Base-by-base conservation (phyloP, 768 basidiomycete species). In the Pilatotrama ljubarskyi region DNA sequence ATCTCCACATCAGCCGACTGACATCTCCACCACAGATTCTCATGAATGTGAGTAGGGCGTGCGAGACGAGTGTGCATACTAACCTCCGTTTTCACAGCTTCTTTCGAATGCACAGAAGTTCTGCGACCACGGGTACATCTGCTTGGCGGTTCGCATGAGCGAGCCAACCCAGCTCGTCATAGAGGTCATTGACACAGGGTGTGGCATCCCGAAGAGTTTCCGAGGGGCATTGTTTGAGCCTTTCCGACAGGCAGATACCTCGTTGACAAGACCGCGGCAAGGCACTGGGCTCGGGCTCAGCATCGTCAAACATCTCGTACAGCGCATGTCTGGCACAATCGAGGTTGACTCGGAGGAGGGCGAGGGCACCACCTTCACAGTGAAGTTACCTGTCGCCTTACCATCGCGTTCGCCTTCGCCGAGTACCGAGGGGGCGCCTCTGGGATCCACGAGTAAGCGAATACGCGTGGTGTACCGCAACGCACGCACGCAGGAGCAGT, bases 291-390 rank as follows among this genome's bases (percentile, higher is more conserved):
- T 71, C 15, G 68, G 70, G 3, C 61, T 71, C 20, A 71, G 70
- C 60, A 71, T 71, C 49, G 68, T 71, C 50, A 71, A 69, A 58
- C 70, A 71, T 32, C 66, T 71, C 7, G 68, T 71, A 2, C 67
- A 69, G 49, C 68, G 70, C 7, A 71, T 71, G 70, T 63, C 58
- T 7, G 70, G 70, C 2, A 59, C 64, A 8, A 62, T 71, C n/a
- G 68, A 68, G 10, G 70, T 71, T 17, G 65, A 71, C 22, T 66
- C 66, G 8, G 61, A 58, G 14, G 70, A 69, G 43, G 66, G 66
- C 37, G 59, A 59, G 25, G 70, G 70, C 0, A 67, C 55, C 35
- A 68, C 67, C 2, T 71, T 71, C 57, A 69, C 57, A 3, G 67
- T 71, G 41, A 67, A 64, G 52, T 51, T 71, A 0, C 70, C 70